A percentile compares a stretch with the other conserved stretches of the same genome.
These are phyloP conservation scores for Anthracocystis panici-leucophaei DNA, from an alignment of 1,284 basidiomycete genomes.

Conservation along the genomic window DNA sequence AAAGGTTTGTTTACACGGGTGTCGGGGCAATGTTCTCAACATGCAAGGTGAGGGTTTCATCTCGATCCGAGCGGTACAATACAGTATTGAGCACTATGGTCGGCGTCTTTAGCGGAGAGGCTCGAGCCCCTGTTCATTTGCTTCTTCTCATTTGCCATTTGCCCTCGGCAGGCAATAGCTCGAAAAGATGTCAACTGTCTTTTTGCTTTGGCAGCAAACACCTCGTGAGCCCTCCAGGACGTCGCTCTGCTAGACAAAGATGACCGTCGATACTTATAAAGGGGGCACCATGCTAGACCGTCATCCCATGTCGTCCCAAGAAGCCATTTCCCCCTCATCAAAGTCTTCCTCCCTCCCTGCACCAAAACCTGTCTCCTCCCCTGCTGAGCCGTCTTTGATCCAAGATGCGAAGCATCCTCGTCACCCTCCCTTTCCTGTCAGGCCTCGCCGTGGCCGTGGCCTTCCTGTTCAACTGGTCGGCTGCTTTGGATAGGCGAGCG, in stretches of 20 bases:
- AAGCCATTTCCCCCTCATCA: background rate
- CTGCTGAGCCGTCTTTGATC: too few relatives aligned
- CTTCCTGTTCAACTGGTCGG: constrained; percentile 38
- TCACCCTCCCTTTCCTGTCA: constrained; percentile 30
- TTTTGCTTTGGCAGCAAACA: too few relatives aligned
- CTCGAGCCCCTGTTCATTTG: background rate
- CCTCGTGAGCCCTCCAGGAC: too few relatives aligned
- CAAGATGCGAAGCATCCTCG: constrained; percentile 27
- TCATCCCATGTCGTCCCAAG: background rate
- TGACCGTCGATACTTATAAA: constrained; percentile 2
- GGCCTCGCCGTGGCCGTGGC: constrained; percentile 31
- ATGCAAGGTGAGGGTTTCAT: background rate
- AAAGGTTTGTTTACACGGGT: too few relatives aligned
- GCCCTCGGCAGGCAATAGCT: too few relatives aligned
- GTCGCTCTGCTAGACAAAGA: too few relatives aligned
- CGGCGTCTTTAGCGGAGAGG: background rate
- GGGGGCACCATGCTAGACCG: background rate
- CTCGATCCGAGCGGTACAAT: background rate
- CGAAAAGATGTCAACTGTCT: too few relatives aligned
- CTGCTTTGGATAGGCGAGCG: constrained; percentile 14
- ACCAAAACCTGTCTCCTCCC: background rate
- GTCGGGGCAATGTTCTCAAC: too few relatives aligned
- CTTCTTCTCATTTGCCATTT: too few relatives aligned
- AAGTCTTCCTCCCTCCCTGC: background rate
- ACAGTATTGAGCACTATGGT: background rate